Conservation (phyloP, 2,329 filamentous ascomycete species). For the Hawksworthiomyces lignivorus region DNA sequence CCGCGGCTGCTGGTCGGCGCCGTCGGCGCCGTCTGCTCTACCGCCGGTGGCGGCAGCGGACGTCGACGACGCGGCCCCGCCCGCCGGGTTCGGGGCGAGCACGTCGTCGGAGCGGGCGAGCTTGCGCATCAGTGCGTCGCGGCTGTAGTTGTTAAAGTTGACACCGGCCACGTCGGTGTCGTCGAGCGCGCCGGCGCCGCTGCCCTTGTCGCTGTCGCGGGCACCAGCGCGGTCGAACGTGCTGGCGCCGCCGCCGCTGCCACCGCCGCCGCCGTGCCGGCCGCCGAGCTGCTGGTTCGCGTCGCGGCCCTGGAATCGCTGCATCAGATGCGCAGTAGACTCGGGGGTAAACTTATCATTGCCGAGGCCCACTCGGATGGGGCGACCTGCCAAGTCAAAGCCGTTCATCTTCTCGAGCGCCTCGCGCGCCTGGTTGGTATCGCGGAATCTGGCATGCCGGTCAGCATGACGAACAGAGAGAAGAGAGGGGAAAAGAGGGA, state of each 20-base stretch:
- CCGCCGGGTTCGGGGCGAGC: neutral
- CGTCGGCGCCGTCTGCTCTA: neutral
- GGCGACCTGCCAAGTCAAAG: conserved; percentile 93
- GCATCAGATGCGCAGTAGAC: conserved; percentile 84
- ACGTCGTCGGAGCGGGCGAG: conserved; percentile 87
- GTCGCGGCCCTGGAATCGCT: conserved; percentile 80
- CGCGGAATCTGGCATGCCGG: conserved; percentile 59
- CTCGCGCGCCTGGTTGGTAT: conserved; percentile 84
- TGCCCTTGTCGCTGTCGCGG: conserved; percentile 81
- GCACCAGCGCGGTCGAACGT: conserved; percentile 88
- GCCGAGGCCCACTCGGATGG: conserved; percentile 96
- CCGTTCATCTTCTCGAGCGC: conserved; percentile 99
- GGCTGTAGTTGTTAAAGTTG: conserved; percentile 99
- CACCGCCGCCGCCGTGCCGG: conserved; percentile 63
- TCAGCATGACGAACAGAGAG: neutral
- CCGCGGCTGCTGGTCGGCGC: conserved; percentile 52
- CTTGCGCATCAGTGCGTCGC: conserved; percentile 97
- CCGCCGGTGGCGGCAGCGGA: conserved; percentile 24
- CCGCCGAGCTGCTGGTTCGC: conserved; percentile 36
- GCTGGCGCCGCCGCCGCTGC: conserved; percentile 50
- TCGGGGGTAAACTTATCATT: conserved; percentile 99
- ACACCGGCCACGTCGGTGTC: conserved; percentile 96
- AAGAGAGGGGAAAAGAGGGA: conserved; percentile 78
- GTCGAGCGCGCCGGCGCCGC: conserved; percentile 88
- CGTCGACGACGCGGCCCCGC: neutral